Percentiles rank a stretch among this genome's conserved stretches.
phyloP scores from a whole-genome alignment of 345 rosid genomes.

The Raphanus sativus region DNA sequence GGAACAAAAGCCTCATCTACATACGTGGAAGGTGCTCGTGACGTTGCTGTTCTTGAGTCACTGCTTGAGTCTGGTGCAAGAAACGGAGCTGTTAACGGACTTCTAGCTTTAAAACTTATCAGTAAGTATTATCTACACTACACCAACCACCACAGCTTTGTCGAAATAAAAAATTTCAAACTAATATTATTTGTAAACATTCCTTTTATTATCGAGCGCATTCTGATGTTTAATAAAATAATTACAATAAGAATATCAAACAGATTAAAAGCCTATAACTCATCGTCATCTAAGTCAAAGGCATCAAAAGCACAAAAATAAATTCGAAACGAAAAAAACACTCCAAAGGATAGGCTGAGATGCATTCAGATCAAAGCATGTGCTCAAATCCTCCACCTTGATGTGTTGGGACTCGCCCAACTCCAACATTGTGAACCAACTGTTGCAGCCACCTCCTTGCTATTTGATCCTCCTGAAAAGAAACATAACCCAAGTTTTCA shows the following conservation, averaged over 20 bases:
- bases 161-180: slow-evolving; percentile 13
- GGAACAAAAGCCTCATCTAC: no score
- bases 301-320: slow-evolving; percentile 16
- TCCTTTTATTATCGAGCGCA: neutral
- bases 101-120: slow-evolving; percentile 38
- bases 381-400: slow-evolving; percentile 85
- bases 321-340: slow-evolving; percentile 9
- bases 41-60: slow-evolving; percentile 71
- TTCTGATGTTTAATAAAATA: slow-evolving; percentile 19
- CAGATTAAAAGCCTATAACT: slow-evolving; percentile 23
- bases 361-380: slow-evolving; percentile 55
- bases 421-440: slow-evolving; percentile 77
- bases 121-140: neutral
- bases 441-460: slow-evolving; percentile 95
- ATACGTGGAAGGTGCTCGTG: no score
- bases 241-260: slow-evolving; percentile 29
- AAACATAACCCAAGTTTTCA: neutral
- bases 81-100: slow-evolving; percentile 55
- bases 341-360: slow-evolving; percentile 12
- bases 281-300: slow-evolving; percentile 10
- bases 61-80: slow-evolving; percentile 87
- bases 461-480: slow-evolving; percentile 79
- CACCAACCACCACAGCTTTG: neutral
- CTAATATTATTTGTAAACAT: neutral
- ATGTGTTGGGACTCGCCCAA: slow-evolving; percentile 61